Percentiles rank a stretch among this genome's conserved stretches.
These are phyloP conservation scores for Candolleomyces eurysporus DNA, from an alignment of 768 basidiomycete species.

Conservation along the genomic window DNA sequence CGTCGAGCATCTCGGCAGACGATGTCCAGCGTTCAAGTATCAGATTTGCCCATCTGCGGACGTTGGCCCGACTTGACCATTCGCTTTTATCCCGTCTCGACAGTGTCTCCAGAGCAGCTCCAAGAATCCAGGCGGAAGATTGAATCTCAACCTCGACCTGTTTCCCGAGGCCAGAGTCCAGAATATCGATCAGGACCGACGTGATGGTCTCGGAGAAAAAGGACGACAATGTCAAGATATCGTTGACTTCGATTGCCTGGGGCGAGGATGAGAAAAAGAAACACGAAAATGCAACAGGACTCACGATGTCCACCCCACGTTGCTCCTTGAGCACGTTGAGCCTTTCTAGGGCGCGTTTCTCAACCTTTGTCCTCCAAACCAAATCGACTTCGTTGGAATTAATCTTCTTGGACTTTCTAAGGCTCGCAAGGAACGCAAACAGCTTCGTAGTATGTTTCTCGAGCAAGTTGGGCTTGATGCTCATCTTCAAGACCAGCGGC, in stretches of 20 bases:
- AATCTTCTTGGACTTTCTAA: slow-evolving; percentile 50
- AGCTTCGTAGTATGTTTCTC: slow-evolving; percentile 40
- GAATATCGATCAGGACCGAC: slow-evolving; percentile 40
- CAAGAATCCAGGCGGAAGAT: slow-evolving; percentile 51
- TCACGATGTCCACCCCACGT: slow-evolving; percentile 41
- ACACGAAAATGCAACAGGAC: slow-evolving; percentile 4
- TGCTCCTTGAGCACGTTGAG: slow-evolving; percentile 40
- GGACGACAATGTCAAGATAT: slow-evolving; percentile 51
- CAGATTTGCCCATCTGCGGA: slow-evolving; percentile 46
- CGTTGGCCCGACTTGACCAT: slow-evolving; percentile 48
- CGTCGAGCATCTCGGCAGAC: slow-evolving; percentile 57
- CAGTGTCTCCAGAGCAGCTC: slow-evolving; percentile 57
- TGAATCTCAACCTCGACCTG: slow-evolving; percentile 22
- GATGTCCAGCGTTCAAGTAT: slow-evolving; percentile 53
- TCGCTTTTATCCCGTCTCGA: slow-evolving; percentile 39
- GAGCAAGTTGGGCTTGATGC: slow-evolving; percentile 39
- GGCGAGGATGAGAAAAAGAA: neutral
- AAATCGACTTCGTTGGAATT: slow-evolving; percentile 47
- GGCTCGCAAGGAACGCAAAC: slow-evolving; percentile 48
- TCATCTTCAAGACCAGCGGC: slow-evolving; percentile 54
- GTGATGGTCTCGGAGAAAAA: slow-evolving; percentile 49
- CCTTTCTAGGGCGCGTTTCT: slow-evolving; percentile 44
- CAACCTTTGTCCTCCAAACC: slow-evolving; percentile 56
- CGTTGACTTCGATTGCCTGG: slow-evolving; percentile 51
- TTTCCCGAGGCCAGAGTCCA: slow-evolving; percentile 37